Evolutionary conservation across 2,329 filamentous ascomycete species (phyloP).

Genomic region (Aspergillus flavus): DNA sequence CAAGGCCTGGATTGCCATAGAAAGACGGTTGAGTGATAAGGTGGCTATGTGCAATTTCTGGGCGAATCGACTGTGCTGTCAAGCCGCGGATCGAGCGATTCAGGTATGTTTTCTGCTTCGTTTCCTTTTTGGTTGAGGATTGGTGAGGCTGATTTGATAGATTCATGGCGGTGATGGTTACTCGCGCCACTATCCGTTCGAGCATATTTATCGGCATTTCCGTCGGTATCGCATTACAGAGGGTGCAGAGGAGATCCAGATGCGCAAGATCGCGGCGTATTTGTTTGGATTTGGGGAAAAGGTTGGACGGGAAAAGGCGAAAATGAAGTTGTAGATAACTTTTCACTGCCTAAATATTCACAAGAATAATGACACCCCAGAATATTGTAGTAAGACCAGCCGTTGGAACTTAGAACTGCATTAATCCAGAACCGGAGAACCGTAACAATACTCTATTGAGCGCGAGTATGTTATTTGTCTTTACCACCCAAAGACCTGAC

Average conservation of each 20-base stretch:
- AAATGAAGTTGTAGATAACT: neutral
- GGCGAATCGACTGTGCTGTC: neutral
- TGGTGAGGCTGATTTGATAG: neutral
- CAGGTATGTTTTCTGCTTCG: neutral
- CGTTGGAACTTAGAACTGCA: no score
- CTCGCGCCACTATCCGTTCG: neutral
- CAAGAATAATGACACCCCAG: no score
- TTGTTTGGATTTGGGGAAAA: neutral
- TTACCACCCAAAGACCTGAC: no score
- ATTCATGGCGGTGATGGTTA: neutral
- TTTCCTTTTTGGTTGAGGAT: no score
- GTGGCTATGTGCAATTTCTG: neutral
- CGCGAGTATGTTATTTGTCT: no score
- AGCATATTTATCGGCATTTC: neutral
- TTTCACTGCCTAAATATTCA: no score
- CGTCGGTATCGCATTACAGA: neutral
- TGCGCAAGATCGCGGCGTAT: neutral
- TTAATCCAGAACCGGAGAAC: no score
- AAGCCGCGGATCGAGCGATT: neutral
- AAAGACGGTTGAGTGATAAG: neutral
- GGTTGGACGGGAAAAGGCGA: neutral
- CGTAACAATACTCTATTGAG: no score
- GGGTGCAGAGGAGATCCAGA: neutral
- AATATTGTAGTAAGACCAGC: no score
- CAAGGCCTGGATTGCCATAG: neutral